Conservation (phyloP, 495 filamentous ascomycete species). For the Penicillium parvum region DNA sequence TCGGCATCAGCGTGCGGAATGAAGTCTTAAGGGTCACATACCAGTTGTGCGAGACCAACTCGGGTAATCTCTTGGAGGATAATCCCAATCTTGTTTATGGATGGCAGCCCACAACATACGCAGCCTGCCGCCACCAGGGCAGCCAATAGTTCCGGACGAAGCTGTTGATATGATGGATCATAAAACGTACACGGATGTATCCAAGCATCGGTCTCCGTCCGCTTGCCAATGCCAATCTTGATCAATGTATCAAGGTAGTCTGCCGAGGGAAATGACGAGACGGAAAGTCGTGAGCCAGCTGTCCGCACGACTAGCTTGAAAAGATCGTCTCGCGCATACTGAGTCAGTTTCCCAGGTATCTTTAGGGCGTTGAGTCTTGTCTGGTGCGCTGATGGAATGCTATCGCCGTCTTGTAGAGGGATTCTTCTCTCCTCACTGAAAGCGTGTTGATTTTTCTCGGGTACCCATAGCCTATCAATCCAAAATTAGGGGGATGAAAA, state of each 20-base stretch:
- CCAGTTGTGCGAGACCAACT: conserved; percentile 42
- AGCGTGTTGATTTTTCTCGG: conserved; percentile 26
- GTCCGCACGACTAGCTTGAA: conserved; percentile 22
- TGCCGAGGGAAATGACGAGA: conserved; percentile 53
- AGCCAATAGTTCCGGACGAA: conserved; percentile 51
- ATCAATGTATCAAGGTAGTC: conserved; percentile 54
- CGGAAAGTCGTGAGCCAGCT: conserved; percentile 37
- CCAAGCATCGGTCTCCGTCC: conserved; percentile 49
- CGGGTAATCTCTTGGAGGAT: conserved; percentile 51
- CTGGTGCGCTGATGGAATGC: conserved; percentile 15
- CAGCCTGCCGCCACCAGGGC: conserved; percentile 52
- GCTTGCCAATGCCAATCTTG: conserved; percentile 55
- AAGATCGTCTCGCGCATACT: conserved; percentile 21
- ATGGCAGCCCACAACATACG: conserved; percentile 45
- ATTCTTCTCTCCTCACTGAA: conserved; percentile 24
- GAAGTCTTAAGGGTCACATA: conserved; percentile 5
- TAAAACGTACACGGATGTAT: conserved; percentile 54
- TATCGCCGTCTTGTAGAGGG: conserved; percentile 23
- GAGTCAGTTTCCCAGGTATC: conserved; percentile 20
- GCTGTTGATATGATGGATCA: conserved; percentile 36
- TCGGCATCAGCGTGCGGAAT: neutral
- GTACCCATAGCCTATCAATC: conserved; percentile 21
- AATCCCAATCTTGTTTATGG: conserved; percentile 55
- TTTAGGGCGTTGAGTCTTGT: conserved; percentile 17
- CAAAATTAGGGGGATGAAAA: neutral